Conservation (phyloP, 352 stramenopile genomes). For the Globisporangium rhizosaccharum region DNA sequence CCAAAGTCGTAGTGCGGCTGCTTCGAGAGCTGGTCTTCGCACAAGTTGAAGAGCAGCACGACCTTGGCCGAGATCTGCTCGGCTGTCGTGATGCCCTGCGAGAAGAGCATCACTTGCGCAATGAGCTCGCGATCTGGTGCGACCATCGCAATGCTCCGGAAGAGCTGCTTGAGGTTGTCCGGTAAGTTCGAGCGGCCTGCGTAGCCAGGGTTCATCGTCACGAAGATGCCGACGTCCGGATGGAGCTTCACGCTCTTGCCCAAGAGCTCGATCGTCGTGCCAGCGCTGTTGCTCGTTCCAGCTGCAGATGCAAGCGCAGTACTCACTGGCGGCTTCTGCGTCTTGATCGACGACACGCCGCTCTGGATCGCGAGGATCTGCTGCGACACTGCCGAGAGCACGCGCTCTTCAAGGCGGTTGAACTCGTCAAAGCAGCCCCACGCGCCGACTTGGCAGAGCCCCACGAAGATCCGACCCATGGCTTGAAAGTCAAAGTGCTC, state of each 20-base stretch:
- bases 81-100: constrained; percentile 98
- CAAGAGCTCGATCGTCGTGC: constrained; percentile 91
- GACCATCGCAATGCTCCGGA: constrained; percentile 99
- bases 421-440: constrained; percentile 99
- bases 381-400: constrained; percentile 99
- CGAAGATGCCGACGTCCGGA: constrained; percentile 99
- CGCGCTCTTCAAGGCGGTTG: constrained; percentile 99
- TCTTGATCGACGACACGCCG: constrained; percentile 89
- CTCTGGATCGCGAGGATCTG: constrained; percentile 99
- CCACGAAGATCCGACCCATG: constrained; percentile 99
- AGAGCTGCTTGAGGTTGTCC: constrained; percentile 99
- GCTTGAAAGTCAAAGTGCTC: constrained; percentile 99
- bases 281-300: constrained; percentile 13
- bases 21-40: constrained; percentile 96
- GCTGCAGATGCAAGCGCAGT: constrained; percentile 12
- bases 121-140: constrained; percentile 99
- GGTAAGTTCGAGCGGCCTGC: constrained; percentile 96
- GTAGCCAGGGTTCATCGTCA: constrained; percentile 99
- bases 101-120: constrained; percentile 99
- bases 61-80: constrained; percentile 96
- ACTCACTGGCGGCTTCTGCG: constrained; percentile 30
- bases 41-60: constrained; percentile 98
- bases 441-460: constrained; percentile 98
- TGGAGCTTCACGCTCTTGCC: constrained; percentile 94
- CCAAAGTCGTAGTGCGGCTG: constrained; percentile 99